Conservation (phyloP, 805 yeast genomes). For the Candida methanosorbosa region DNA sequence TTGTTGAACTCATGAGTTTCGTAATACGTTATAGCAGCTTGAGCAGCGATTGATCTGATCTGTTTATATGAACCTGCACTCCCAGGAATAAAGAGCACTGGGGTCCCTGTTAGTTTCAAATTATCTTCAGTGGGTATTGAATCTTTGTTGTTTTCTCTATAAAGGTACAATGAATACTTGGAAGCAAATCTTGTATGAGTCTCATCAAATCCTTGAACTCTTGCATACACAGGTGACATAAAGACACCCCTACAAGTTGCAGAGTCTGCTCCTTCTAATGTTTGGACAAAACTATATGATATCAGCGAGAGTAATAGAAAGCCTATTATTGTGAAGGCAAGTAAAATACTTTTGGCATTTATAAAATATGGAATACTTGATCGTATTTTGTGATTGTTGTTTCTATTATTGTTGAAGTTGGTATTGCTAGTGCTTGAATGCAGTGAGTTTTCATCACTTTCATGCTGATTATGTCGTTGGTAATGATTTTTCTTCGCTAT, state of each 20-base stretch:
- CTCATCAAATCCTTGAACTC: conserved; percentile 64
- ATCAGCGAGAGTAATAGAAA: conserved; percentile 16
- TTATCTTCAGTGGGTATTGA: conserved; percentile 34
- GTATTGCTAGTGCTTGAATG: too few relatives aligned
- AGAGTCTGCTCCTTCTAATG: conserved; percentile 35
- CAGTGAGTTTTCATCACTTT: too few relatives aligned
- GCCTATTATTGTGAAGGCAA: conserved; percentile 14
- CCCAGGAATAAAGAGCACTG: conserved; percentile 92
- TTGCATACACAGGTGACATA: conserved; percentile 82
- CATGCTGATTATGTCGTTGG: too few relatives aligned
- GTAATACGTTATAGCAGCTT: conserved; percentile 49
- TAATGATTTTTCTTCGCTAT: too few relatives aligned
- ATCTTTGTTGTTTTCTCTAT: conserved; percentile 76
- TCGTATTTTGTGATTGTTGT: too few relatives aligned
- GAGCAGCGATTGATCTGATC: conserved; percentile 86
- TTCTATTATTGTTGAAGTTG: too few relatives aligned
- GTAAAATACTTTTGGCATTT: conserved; percentile 10
- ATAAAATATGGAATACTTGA: too few relatives aligned
- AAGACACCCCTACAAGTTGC: conserved; percentile 55
- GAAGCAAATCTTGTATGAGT: conserved; percentile 61
- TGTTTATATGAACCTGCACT: conserved; percentile 94
- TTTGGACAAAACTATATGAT: conserved; percentile 17
- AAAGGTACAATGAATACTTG: conserved; percentile 77
- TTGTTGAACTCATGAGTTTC: conserved; percentile 24
- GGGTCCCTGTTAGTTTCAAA: conserved; percentile 53